A percentile compares a stretch with the other conserved stretches of the same genome.
These are phyloP conservation scores for Mikania micrantha DNA, from an alignment of 129 eudicot species.

Conservation along the genomic window DNA sequence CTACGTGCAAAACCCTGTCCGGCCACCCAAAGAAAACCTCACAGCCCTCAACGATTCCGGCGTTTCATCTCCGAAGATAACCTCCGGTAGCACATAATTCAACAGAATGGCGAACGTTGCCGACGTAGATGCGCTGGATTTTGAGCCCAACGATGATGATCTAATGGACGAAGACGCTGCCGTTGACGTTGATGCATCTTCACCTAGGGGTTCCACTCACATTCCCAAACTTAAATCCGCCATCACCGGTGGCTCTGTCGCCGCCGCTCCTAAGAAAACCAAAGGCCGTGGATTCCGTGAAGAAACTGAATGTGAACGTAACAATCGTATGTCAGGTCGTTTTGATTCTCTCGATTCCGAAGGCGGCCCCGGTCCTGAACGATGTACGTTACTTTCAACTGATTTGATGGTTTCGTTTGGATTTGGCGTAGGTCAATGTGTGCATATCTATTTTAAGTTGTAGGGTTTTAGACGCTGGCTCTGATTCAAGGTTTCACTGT, in stretches of 20 bases:
- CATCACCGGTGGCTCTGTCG: constrained; percentile 57
- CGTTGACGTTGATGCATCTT: constrained; percentile 47
- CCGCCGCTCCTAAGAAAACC: constrained; percentile 42
- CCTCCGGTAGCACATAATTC: background rate
- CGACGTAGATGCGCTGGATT: constrained; percentile 80
- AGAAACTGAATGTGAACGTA: constrained; percentile 68
- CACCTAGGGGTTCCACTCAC: constrained; percentile 39
- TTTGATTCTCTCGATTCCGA: constrained; percentile 75
- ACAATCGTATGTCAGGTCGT: constrained; percentile 63
- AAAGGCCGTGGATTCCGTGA: constrained; percentile 95
- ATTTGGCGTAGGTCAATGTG: background rate
- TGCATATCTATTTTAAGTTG: background rate
- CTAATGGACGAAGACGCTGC: constrained; percentile 93
- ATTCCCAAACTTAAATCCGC: constrained; percentile 77
- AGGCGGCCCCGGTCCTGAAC: constrained; percentile 92
- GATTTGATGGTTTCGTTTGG: background rate
- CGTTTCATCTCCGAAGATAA: background rate
- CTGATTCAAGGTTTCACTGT: background rate
- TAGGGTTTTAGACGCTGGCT: background rate
- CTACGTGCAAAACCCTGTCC: background rate
- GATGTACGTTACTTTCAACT: constrained; percentile 42
- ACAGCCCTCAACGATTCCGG: no score
- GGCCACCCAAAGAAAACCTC: background rate
- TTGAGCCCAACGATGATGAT: constrained; percentile 94
- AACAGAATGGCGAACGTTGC: constrained; percentile 63